phyloP scores from a whole-genome alignment of 1,284 basidiomycete species.

The Leccinum griseonigrum region DNA sequence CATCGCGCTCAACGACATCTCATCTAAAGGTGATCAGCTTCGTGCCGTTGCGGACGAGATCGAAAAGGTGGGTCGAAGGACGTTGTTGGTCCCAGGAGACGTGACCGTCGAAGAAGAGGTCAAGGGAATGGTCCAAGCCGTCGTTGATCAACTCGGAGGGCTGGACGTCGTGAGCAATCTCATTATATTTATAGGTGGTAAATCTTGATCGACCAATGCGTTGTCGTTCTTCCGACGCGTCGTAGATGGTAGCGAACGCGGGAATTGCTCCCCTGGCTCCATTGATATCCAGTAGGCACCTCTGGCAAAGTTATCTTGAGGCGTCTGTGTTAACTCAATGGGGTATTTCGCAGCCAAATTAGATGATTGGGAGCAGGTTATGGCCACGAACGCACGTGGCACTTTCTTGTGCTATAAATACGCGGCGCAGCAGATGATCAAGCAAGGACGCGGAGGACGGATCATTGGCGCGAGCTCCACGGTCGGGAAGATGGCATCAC shows the following conservation, averaged over 20 bases:
- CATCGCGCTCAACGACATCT: constrained; percentile 24
- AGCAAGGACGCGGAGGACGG: constrained; percentile 14
- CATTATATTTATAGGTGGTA: not conserved
- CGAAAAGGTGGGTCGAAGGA: not conserved
- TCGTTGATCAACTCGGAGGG: not conserved
- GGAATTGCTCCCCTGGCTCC: not conserved
- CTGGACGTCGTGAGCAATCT: constrained; percentile 2
- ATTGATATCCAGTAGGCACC: not conserved
- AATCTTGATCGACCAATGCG: no score
- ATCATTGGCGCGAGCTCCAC: constrained; percentile 33
- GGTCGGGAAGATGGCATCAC: constrained; percentile 18
- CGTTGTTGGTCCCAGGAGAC: constrained; percentile 5
- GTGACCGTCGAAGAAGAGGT: constrained; percentile 12
- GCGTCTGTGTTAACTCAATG: not conserved
- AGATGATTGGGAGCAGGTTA: constrained; percentile 20
- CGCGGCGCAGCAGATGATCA: constrained; percentile 29
- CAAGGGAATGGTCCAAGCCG: not conserved
- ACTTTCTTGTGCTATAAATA: constrained; percentile 15
- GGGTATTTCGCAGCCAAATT: constrained; percentile 5
- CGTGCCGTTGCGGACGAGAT: constrained; percentile 7
- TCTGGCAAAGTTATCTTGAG: not conserved
- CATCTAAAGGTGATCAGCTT: constrained; percentile 1
- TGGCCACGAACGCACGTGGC: constrained; percentile 27
- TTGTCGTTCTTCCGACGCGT: not conserved
- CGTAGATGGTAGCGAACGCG: constrained; percentile 5